Evolutionary conservation across 1,139 yeast genomes (phyloP).

Genomic region (Zygotorulaspora mrakii): DNA sequence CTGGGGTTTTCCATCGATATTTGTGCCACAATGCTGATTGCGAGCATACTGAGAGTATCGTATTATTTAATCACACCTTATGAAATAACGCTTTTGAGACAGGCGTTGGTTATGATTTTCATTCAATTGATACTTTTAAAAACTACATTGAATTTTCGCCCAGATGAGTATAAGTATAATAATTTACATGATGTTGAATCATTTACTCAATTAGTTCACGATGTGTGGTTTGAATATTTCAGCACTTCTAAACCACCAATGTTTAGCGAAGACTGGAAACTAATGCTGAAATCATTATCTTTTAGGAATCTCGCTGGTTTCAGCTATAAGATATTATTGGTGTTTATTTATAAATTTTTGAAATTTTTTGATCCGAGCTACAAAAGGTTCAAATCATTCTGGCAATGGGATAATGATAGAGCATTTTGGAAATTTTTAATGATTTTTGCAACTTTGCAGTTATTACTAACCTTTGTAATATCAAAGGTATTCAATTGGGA

Average conservation of each 20-base stretch:
- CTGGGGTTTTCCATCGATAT: conserved; percentile 83
- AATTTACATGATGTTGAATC: conserved; percentile 32
- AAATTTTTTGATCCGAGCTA: conserved; percentile 68
- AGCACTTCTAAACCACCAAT: conserved; percentile 26
- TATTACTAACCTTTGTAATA: conserved; percentile 30
- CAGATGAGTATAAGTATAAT: conserved; percentile 37
- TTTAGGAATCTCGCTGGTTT: conserved; percentile 25
- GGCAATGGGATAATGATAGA: conserved; percentile 76
- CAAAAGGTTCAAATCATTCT: conserved; percentile 61
- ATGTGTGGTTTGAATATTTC: conserved; percentile 35
- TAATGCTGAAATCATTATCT: conserved; percentile 20
- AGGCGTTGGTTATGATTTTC: conserved; percentile 71
- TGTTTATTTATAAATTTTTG: conserved; percentile 40
- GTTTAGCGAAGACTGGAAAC: conserved; percentile 29
- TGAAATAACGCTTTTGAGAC: conserved; percentile 69
- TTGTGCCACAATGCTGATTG: conserved; percentile 84
- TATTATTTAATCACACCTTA: conserved; percentile 78
- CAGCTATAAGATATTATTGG: conserved; percentile 26
- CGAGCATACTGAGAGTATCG: conserved; percentile 67
- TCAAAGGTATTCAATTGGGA: conserved; percentile 37
- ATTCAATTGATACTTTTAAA: conserved; percentile 64
- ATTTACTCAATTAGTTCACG: conserved; percentile 28
- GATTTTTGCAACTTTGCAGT: conserved; percentile 42
- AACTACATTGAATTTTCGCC: conserved; percentile 59
- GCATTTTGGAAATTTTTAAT: conserved; percentile 65